Evolutionary conservation across 2,329 filamentous ascomycete genomes (phyloP).

Genomic region (Sclerotinia nivalis): DNA sequence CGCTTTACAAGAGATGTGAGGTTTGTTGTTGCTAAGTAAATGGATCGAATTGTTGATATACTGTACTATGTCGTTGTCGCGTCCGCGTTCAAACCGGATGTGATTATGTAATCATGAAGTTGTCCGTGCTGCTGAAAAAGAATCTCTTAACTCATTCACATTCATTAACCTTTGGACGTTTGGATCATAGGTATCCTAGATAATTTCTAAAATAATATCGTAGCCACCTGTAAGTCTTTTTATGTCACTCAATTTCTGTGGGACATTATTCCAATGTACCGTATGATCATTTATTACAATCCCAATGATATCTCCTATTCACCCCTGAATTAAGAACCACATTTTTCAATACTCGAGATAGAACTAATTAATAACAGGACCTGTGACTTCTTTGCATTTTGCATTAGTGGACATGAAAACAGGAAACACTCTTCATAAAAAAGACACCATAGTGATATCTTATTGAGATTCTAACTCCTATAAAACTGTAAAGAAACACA

Average conservation of each 20-base stretch:
- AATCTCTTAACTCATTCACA: neutral
- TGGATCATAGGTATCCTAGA: neutral
- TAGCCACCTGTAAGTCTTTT: too few relatives aligned
- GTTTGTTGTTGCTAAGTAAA: slow-evolving; percentile 9
- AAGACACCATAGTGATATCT: neutral
- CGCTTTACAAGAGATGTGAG: neutral
- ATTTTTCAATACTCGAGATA: neutral
- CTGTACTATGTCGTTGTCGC: neutral
- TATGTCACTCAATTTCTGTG: neutral
- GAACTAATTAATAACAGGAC: neutral
- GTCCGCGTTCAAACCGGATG: neutral
- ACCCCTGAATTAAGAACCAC: neutral
- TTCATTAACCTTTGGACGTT: neutral
- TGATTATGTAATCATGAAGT: slow-evolving; percentile 11
- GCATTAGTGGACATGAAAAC: neutral
- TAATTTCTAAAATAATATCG: neutral
- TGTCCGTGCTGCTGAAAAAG: slow-evolving; percentile 1
- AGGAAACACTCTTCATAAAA: neutral
- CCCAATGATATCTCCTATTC: neutral
- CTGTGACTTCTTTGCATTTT: neutral
- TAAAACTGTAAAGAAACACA: neutral
- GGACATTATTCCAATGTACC: neutral
- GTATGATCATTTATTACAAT: neutral
- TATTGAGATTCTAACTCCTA: neutral
- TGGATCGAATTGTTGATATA: neutral